Conservation (phyloP, 2,329 filamentous ascomycete species). For the Dissoconium aciculare region DNA sequence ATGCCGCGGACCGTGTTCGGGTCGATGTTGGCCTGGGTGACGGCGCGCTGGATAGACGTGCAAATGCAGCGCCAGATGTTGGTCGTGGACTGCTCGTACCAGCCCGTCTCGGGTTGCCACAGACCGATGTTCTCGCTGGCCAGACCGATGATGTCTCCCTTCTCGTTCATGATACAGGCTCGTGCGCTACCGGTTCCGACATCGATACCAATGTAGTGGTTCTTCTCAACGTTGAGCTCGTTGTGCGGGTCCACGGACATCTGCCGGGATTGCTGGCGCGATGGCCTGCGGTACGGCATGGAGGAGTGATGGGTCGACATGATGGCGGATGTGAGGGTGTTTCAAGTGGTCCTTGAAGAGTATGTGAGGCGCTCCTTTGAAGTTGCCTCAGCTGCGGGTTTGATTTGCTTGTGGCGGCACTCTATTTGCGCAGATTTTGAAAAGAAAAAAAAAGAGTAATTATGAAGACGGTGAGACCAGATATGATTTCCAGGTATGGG, state of each 20-base stretch:
- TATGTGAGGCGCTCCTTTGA: too few relatives aligned
- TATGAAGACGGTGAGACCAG: too few relatives aligned
- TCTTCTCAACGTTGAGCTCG: slow-evolving; percentile 40
- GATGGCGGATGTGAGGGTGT: too few relatives aligned
- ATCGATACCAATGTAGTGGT: slow-evolving; percentile 73
- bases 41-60: slow-evolving; percentile 65
- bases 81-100: slow-evolving; percentile 84
- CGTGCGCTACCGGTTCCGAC: slow-evolving; percentile 91
- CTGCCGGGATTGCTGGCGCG: slow-evolving; percentile 30
- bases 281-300: slow-evolving; percentile 22
- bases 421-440: too few relatives aligned
- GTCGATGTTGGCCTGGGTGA: slow-evolving; percentile 68
- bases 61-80: slow-evolving; percentile 97
- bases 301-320: too few relatives aligned
- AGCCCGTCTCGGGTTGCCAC: slow-evolving; percentile 40
- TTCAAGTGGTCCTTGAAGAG: too few relatives aligned
- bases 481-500: too few relatives aligned
- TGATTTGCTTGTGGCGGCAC: too few relatives aligned
- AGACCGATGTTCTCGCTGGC: slow-evolving; percentile 39
- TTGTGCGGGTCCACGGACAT: slow-evolving; percentile 39
- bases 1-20: slow-evolving; percentile 67
- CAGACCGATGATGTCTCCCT: slow-evolving; percentile 64
- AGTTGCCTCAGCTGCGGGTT: too few relatives aligned
- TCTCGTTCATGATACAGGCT: slow-evolving; percentile 85
- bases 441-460: too few relatives aligned